Conservation (phyloP, 2,329 filamentous ascomycete genomes). For the Aspergillus terreus region DNA sequence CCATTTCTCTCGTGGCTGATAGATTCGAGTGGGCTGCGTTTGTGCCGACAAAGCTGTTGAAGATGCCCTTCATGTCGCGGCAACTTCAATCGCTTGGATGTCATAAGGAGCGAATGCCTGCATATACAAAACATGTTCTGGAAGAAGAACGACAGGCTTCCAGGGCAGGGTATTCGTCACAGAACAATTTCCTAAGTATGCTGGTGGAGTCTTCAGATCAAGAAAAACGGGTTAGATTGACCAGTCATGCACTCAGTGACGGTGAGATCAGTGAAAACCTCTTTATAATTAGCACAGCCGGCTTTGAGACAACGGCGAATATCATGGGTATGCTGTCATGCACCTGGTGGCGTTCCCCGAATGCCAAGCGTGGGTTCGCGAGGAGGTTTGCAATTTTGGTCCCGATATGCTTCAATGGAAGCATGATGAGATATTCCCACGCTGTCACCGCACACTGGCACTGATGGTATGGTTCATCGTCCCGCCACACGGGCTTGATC, state of each 20-base stretch:
- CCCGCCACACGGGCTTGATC: constrained; percentile 67
- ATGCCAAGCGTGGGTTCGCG: constrained; percentile 51
- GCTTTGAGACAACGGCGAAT: constrained; percentile 50
- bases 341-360: constrained; percentile 46
- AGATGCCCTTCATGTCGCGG: constrained; percentile 3
- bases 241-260: constrained; percentile 26
- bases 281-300: constrained; percentile 46
- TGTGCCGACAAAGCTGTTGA: constrained; percentile 22
- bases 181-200: constrained; percentile 7
- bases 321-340: constrained; percentile 48
- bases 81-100: not conserved
- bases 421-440: constrained; percentile 45
- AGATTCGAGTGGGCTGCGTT: constrained; percentile 24
- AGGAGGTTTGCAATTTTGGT: constrained; percentile 44
- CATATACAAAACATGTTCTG: constrained; percentile 3
- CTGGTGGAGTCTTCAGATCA: constrained; percentile 5
- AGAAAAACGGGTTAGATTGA: constrained; percentile 15
- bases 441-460: constrained; percentile 42
- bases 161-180: not conserved
- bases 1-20: constrained; percentile 27
- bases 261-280: constrained; percentile 45
- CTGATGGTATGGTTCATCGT: constrained; percentile 41
- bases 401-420: constrained; percentile 25
- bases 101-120: constrained; percentile 2
- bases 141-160: constrained; percentile 3